These are phyloP conservation scores for Pseudopyrenochaeta lycopersici DNA, from an alignment of 2,329 filamentous ascomycete genomes.

Conservation along the genomic window DNA sequence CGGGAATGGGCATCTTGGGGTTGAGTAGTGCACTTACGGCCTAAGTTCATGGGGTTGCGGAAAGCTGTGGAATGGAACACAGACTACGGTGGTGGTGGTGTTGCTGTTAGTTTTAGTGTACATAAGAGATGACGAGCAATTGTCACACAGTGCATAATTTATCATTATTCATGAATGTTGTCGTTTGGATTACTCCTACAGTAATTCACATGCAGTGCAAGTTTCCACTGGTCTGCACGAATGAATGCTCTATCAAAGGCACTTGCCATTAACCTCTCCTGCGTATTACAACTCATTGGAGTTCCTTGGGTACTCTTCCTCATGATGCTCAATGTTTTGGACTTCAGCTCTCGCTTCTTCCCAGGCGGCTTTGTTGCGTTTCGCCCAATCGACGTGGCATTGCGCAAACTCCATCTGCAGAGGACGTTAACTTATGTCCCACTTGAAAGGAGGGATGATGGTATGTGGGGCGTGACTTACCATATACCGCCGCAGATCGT, in stretches of 20 bases:
- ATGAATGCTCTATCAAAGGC: too few species aligned
- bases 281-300: slow-evolving; percentile 24
- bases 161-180: neutral
- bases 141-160: too few species aligned
- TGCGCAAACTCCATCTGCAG: slow-evolving; percentile 86
- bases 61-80: too few species aligned
- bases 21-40: slow-evolving; percentile 86
- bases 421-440: slow-evolving; percentile 6
- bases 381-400: slow-evolving; percentile 93
- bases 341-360: slow-evolving; percentile 89
- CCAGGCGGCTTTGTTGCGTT: slow-evolving; percentile 90
- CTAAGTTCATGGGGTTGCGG: slow-evolving; percentile 5
- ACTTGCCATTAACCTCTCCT: neutral
- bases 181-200: neutral
- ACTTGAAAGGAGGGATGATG: neutral
- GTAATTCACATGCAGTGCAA: neutral
- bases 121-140: too few species aligned
- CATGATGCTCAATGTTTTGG: slow-evolving; percentile 75
- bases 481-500: slow-evolving; percentile 94
- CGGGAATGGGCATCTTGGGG: slow-evolving; percentile 88
- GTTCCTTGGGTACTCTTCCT: slow-evolving; percentile 31
- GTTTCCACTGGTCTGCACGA: too few species aligned
- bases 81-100: too few species aligned
- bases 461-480: slow-evolving; percentile 62
- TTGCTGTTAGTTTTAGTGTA: too few species aligned